A percentile compares a stretch with the other conserved stretches of the same genome.
phyloP scores from a whole-genome alignment of 1,284 basidiomycete genomes.

The Wallemia mellicola region DNA sequence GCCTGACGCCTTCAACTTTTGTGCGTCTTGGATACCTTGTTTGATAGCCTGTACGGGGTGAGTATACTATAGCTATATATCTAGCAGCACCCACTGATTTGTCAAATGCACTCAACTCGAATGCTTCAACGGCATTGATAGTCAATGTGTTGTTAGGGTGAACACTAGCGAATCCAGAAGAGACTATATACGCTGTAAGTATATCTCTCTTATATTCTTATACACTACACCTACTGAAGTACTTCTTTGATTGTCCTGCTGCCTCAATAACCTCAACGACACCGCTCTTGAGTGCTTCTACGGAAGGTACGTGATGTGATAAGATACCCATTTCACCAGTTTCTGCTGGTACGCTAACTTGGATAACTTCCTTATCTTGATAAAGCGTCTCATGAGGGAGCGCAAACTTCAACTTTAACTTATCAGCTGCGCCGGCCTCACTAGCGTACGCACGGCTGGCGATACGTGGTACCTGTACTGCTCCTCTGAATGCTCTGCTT shows the following conservation, averaged over 20 bases:
- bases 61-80: not conserved
- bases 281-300: conserved; percentile 73
- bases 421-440: not conserved
- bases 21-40: conserved; percentile 61
- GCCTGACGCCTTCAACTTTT: conserved; percentile 46
- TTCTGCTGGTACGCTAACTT: conserved; percentile 72
- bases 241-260: conserved; percentile 51
- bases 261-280: conserved; percentile 73
- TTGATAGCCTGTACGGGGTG: conserved; percentile 41
- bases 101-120: conserved; percentile 70
- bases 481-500: not conserved
- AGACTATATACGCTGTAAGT: conserved; percentile 40
- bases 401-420: not conserved
- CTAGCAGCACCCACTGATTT: conserved; percentile 37
- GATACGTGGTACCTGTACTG: not conserved
- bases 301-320: conserved; percentile 78
- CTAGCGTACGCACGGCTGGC: not conserved
- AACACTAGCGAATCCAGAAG: conserved; percentile 87
- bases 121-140: conserved; percentile 90
- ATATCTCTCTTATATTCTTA: not conserved
- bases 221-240: conserved; percentile 55
- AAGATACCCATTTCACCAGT: conserved; percentile 97
- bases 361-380: conserved; percentile 56
- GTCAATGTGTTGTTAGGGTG: conserved; percentile 92
- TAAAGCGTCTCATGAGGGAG: conserved; percentile 37